Evolutionary conservation across 1,284 basidiomycete species (phyloP).

Genomic region (Pseudozyma hubeiensis): DNA sequence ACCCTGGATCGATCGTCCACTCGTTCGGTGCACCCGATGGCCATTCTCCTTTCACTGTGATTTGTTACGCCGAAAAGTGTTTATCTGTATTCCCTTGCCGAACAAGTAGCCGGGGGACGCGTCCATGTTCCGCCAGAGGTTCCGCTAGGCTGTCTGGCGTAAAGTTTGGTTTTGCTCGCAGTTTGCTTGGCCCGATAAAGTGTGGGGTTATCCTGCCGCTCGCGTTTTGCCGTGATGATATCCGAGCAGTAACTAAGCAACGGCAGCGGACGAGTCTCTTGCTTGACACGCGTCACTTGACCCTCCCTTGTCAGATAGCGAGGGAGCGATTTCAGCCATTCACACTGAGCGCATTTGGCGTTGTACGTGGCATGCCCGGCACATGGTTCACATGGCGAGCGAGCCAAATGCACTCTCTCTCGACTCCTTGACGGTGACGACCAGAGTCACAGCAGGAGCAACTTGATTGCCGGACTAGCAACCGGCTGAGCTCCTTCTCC

Average conservation of each 20-base stretch:
- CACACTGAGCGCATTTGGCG: constrained; percentile 30
- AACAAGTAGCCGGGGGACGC: constrained; percentile 37
- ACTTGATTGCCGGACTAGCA: constrained; percentile 35
- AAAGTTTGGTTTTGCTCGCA: constrained; percentile 11
- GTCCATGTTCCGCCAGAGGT: constrained; percentile 36
- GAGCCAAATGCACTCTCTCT: constrained; percentile 5
- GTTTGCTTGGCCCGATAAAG: background rate
- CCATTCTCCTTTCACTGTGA: background rate
- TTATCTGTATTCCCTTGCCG: background rate
- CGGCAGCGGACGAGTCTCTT: background rate
- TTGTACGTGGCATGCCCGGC: background rate
- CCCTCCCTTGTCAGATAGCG: background rate
- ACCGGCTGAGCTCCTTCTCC: constrained; percentile 19
- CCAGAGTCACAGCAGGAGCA: too few relatives aligned
- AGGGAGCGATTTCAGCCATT: constrained; percentile 2
- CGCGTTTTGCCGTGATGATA: constrained; percentile 28
- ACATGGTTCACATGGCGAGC: background rate
- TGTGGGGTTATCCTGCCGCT: background rate
- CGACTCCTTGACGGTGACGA: background rate
- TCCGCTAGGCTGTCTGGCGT: constrained; percentile 41
- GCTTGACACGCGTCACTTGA: background rate
- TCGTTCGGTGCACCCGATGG: too few relatives aligned
- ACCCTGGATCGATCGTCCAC: too few relatives aligned
- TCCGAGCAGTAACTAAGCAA: constrained; percentile 3
- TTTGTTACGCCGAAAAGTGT: too few relatives aligned